Evolutionary conservation across 345 rosid genomes (phyloP), one percentile per base, ranked within the genome.

Genomic region (Erucastrum elatum): DNA sequence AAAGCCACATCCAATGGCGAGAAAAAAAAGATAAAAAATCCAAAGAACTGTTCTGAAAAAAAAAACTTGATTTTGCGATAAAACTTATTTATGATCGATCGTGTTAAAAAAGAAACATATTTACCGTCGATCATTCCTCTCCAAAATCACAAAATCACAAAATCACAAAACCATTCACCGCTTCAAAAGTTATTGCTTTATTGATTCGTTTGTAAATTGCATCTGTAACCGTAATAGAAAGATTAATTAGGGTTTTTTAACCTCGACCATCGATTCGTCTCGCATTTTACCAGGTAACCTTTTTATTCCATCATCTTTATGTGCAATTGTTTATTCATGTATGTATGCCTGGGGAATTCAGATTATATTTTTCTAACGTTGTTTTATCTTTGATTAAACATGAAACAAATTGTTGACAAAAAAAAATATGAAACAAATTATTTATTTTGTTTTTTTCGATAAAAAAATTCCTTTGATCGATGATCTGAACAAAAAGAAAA

Each of bases 321-420:
- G 59, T 61, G 15, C 9, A 60, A 59, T 72, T 66, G 74, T 65
- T 8, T 17, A 65, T 58, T 26, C 68, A 65, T 29, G 3, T 30
- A 8, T 61, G 56, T 10, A 34, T 63, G 62, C 49, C 26, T 64
- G 46, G 21, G 27, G 58, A 62, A 49, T 26, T 10, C 55, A 13
- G 12, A 5, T 9, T 46, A 5, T 72, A 26, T 16, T 29, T 37
- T 46, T 37, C 8, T 26, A 13, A 44, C 26, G 60, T 58, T 66
- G 25, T 59, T 78, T 66, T 4, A 31, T 41, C 31, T 27, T 60
- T 17, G 10, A 44, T 72, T 39, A 21, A 31, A 17, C 55, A 5
- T 25, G 1, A 70, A 21, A 21, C 21, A 21, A 21, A 21, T 21
- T 21, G 21, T 21, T 21, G 21, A 21, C 21, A 21, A 21, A 21